Evolutionary conservation across 139 green algal species (phyloP).

Genomic region (Diplosphaera chodatii): DNA sequence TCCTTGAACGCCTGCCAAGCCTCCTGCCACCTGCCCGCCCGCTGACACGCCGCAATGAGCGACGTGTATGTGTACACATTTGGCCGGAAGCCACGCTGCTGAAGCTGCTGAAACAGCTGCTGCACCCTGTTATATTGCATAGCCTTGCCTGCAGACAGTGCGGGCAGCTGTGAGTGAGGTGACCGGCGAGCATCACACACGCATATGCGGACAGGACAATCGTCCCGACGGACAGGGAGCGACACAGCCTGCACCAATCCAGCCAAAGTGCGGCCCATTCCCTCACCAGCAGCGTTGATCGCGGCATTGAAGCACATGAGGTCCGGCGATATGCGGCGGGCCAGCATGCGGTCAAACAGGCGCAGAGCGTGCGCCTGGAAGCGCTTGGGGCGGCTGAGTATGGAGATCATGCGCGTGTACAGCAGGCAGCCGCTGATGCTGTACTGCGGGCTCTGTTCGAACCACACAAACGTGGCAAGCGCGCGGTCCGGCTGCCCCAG

Average conservation of each 20-base stretch:
- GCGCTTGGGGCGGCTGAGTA: constrained; percentile 10
- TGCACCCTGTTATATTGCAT: constrained; percentile 19
- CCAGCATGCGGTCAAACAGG: constrained; percentile 34
- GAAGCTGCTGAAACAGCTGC: constrained; percentile 31
- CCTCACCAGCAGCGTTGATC: constrained; percentile 30
- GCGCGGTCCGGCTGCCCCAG: neutral
- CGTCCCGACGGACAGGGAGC: no score
- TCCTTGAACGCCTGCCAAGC: constrained; percentile 11
- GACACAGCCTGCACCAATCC: no score
- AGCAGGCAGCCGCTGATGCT: constrained; percentile 4
- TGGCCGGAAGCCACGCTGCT: constrained; percentile 10
- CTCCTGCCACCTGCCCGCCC: constrained; percentile 7
- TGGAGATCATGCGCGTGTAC: constrained; percentile 31
- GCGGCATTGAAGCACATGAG: constrained; percentile 39
- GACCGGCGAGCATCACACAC: no score
- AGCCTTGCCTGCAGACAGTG: constrained; percentile 14
- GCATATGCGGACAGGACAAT: no score
- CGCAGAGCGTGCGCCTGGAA: constrained; percentile 17
- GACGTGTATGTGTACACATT: constrained; percentile 27
- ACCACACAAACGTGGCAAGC: constrained; percentile 14
- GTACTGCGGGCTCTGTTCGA: neutral
- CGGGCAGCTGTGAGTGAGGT: no score
- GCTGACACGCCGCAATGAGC: constrained; percentile 29
- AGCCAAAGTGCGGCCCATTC: no score
- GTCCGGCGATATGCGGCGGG: constrained; percentile 23